Evolutionary conservation across 2,329 filamentous ascomycete species (phyloP).

Genomic region (Rhexocercosporidium sp.): DNA sequence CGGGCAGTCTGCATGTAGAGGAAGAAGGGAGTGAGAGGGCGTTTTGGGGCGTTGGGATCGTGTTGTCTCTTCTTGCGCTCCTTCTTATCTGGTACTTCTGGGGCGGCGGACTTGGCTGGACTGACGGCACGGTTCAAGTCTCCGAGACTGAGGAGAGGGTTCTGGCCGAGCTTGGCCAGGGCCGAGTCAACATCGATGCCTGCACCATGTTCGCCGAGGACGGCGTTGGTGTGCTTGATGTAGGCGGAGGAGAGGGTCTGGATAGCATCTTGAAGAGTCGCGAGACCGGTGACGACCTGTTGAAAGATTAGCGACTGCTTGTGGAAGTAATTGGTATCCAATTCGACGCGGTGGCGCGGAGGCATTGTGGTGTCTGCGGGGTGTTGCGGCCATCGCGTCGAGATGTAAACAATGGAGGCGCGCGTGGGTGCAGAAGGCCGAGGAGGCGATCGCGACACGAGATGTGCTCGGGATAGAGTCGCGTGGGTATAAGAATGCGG

Average conservation of each 20-base stretch:
- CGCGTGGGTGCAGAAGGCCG: slow-evolving; percentile 32
- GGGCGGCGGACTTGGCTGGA: slow-evolving; percentile 44
- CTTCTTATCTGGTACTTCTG: slow-evolving; percentile 70
- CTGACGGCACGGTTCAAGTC: slow-evolving; percentile 44
- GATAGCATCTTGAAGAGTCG: slow-evolving; percentile 79
- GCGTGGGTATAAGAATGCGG: slow-evolving; percentile 27
- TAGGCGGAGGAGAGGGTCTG: slow-evolving; percentile 83
- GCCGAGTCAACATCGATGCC: slow-evolving; percentile 49
- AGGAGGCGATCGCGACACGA: slow-evolving; percentile 20
- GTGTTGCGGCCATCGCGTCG: slow-evolving; percentile 18
- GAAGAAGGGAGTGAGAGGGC: slow-evolving; percentile 93
- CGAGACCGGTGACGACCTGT: slow-evolving; percentile 78
- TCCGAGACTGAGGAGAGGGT: slow-evolving; percentile 45
- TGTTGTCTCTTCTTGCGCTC: slow-evolving; percentile 87
- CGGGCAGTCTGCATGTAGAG: slow-evolving; percentile 91
- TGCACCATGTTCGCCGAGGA: slow-evolving; percentile 69
- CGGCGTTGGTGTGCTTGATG: slow-evolving; percentile 84
- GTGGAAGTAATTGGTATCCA: slow-evolving; percentile 28
- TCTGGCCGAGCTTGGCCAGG: slow-evolving; percentile 52
- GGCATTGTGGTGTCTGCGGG: slow-evolving; percentile 10
- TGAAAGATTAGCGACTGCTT: slow-evolving; percentile 36
- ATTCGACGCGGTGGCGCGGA: slow-evolving; percentile 25
- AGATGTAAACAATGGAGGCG: slow-evolving; percentile 39
- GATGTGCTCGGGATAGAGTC: slow-evolving; percentile 30
- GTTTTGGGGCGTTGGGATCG: slow-evolving; percentile 94